Conservation (phyloP, 2,329 filamentous ascomycete species). For the Mariannaea sp. region DNA sequence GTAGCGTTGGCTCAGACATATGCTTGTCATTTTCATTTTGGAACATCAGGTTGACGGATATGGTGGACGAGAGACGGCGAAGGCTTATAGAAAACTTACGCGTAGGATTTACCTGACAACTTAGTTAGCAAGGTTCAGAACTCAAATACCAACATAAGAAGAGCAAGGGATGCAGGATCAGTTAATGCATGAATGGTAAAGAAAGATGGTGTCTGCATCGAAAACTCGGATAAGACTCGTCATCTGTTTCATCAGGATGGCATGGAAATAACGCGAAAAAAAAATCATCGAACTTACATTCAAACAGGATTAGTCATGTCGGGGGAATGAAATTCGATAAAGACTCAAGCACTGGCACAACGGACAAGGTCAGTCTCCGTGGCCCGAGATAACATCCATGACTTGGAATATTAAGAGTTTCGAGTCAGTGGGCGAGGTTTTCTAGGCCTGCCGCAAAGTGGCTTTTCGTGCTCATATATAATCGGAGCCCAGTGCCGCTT, state of each 20-base stretch:
- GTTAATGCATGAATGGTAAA: conserved; percentile 74
- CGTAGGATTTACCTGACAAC: conserved; percentile 14
- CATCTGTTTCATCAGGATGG: conserved; percentile 63
- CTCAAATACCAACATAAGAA: conserved; percentile 10
- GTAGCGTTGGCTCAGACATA: conserved; percentile 82
- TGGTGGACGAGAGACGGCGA: conserved; percentile 19
- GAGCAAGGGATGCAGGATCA: conserved; percentile 40
- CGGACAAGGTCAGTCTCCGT: conserved; percentile 30
- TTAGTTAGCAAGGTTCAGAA: conserved; percentile 29
- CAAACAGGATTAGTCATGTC: conserved; percentile 1
- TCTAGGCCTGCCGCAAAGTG: conserved; percentile 98
- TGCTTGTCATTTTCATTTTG: conserved; percentile 91
- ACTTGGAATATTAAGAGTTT: conserved; percentile 21
- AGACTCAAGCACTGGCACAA: conserved; percentile 21
- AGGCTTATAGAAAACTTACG: conserved; percentile 33
- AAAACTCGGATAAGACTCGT: conserved; percentile 79
- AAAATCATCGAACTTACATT: conserved; percentile 26
- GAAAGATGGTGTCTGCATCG: conserved; percentile 69
- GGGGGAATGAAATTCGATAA: not conserved
- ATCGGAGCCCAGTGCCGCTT: conserved; percentile 98
- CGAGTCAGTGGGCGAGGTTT: conserved; percentile 97
- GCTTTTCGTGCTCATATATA: conserved; percentile 76
- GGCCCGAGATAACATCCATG: conserved; percentile 13
- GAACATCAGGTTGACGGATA: conserved; percentile 74
- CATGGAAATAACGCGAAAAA: conserved; percentile 22